Evolutionary conservation across 2,329 filamentous ascomycete genomes (phyloP).

Genomic region (Metarhizium sp.): DNA sequence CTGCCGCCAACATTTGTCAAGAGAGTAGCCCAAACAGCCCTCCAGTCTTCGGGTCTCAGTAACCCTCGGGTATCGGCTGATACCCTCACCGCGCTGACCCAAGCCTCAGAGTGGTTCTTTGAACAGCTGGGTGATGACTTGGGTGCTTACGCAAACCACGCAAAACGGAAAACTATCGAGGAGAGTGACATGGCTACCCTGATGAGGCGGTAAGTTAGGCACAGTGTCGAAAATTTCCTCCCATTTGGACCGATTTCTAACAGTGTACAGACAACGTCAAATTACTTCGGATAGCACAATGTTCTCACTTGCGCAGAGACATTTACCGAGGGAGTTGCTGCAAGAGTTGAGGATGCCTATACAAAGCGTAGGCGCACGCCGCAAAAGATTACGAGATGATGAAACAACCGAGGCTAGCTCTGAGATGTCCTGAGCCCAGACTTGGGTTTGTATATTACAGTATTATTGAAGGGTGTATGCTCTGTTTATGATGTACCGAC

Average conservation of each 20-base stretch:
- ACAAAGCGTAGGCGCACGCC: slow-evolving; percentile 38
- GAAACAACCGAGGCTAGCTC: slow-evolving; percentile 23
- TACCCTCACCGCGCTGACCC: slow-evolving; percentile 62
- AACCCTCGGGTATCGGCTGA: slow-evolving; percentile 66
- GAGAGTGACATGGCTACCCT: slow-evolving; percentile 74
- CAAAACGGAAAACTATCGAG: slow-evolving; percentile 74
- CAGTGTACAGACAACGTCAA: slow-evolving; percentile 61
- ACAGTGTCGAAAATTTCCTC: neutral
- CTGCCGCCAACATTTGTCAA: slow-evolving; percentile 68
- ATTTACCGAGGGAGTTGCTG: slow-evolving; percentile 73
- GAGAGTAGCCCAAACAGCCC: slow-evolving; percentile 60
- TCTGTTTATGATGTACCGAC: neutral
- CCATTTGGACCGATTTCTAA: slow-evolving; percentile 12
- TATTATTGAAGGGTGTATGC: slow-evolving; percentile 3
- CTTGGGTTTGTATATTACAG: neutral
- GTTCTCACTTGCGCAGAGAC: slow-evolving; percentile 76
- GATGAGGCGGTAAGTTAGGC: slow-evolving; percentile 61
- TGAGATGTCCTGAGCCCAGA: slow-evolving; percentile 14
- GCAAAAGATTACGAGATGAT: slow-evolving; percentile 22
- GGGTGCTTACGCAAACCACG: slow-evolving; percentile 70
- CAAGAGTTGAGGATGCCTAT: slow-evolving; percentile 70
- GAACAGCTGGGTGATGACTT: slow-evolving; percentile 78
- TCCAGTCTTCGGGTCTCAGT: slow-evolving; percentile 53
- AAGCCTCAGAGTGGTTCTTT: slow-evolving; percentile 86
- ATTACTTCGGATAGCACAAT: slow-evolving; percentile 61